These are phyloP conservation scores for Raphanus raphanistrum DNA, from an alignment of 345 rosid genomes.

Conservation along the genomic window DNA sequence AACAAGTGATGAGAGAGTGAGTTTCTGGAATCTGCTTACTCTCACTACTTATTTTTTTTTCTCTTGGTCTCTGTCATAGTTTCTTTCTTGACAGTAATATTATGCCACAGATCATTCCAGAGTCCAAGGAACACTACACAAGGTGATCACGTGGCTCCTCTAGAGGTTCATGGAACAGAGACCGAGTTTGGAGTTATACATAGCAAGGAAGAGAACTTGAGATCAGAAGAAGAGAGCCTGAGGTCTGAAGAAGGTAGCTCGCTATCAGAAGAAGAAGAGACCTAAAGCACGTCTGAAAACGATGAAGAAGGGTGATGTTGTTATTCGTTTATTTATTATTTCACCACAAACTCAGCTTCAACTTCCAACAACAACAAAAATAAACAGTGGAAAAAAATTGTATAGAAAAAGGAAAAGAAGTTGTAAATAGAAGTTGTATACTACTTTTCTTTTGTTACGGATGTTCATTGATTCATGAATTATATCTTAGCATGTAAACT, in stretches of 20 bases:
- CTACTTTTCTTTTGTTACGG: neutral
- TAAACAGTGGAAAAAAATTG: neutral
- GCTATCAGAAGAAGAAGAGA: slow-evolving; percentile 48
- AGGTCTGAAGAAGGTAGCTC: slow-evolving; percentile 46
- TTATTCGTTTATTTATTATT: slow-evolving; percentile 8
- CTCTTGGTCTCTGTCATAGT: neutral
- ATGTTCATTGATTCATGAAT: slow-evolving; percentile 4
- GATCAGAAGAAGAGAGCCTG: neutral
- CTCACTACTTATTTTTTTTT: neutral
- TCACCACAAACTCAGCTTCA: slow-evolving; percentile 16
- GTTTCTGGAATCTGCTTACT: slow-evolving; percentile 10
- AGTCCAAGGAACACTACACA: neutral
- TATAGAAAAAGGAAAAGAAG: neutral
- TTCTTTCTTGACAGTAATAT: neutral
- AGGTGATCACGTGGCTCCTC: slow-evolving; percentile 12
- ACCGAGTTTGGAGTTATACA: slow-evolving; percentile 16
- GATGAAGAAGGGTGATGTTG: slow-evolving; percentile 35
- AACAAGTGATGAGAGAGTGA: slow-evolving; percentile 47
- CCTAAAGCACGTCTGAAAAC: slow-evolving; percentile 58
- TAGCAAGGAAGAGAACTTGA: slow-evolving; percentile 6
- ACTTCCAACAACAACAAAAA: slow-evolving; percentile 3
- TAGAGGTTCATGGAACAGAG: slow-evolving; percentile 19
- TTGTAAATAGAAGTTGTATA: slow-evolving; percentile 22
- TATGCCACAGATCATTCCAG: slow-evolving; percentile 19
- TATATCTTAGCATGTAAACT: neutral